Percentiles rank a stretch among this genome's conserved stretches.
These are phyloP conservation scores for Xylaria sp. DNA, from an alignment of 2,329 filamentous ascomycete genomes.

Conservation along the genomic window DNA sequence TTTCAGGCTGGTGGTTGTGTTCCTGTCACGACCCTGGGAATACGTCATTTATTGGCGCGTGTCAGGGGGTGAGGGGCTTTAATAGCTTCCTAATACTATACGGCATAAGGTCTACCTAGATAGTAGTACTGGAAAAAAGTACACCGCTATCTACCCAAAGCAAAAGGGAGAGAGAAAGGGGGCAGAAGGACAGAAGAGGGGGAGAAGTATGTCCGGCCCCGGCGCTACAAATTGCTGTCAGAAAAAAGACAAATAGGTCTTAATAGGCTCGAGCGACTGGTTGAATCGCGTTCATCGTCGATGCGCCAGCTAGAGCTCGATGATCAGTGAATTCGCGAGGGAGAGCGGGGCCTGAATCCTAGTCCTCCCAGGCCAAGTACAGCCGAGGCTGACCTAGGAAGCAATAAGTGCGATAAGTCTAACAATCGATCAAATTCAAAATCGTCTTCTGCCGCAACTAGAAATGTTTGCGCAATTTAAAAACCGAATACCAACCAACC, in stretches of 20 bases:
- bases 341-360: conserved; percentile 26
- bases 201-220: background rate
- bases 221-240: conserved; percentile 18
- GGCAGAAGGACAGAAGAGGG: conserved; percentile 1
- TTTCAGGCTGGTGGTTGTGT: conserved; percentile 8
- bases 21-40: conserved; percentile 18
- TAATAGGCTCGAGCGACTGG: conserved; percentile 18
- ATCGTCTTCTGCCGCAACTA: background rate
- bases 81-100: conserved; percentile 4
- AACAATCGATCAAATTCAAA: background rate
- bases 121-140: background rate
- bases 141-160: conserved; percentile 17
- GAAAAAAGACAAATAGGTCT: background rate
- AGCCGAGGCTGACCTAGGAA: conserved; percentile 8
- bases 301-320: conserved; percentile 38
- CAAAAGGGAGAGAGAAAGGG: too few relatives aligned
- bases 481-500: background rate
- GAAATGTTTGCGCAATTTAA: background rate
- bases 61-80: conserved; percentile 10
- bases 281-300: conserved; percentile 30
- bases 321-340: conserved; percentile 25
- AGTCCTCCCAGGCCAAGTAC: conserved; percentile 7
- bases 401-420: conserved; percentile 4
- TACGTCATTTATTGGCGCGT: conserved; percentile 31
- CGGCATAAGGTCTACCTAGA: background rate